Percentiles rank a stretch among this genome's conserved stretches.
phyloP scores from a whole-genome alignment of 148 eudicot species.

The Arbutus unedo region DNA sequence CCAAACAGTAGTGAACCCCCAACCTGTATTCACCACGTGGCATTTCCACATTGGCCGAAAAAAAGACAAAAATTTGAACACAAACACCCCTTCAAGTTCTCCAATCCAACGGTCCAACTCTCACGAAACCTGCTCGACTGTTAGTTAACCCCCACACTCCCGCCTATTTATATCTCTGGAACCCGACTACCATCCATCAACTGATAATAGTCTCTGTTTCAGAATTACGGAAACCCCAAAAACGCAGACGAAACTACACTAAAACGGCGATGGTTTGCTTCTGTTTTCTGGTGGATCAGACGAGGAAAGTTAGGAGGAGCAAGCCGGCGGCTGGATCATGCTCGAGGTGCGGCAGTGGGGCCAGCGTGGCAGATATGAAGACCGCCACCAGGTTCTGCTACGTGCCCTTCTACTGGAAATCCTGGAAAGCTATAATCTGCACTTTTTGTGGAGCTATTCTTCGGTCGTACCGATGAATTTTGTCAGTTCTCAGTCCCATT shows the following conservation, averaged over 20 bases:
- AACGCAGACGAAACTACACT: background rate
- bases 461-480: conserved; percentile 43
- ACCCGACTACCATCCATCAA: background rate
- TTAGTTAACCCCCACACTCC: background rate
- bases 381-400: conserved; percentile 72
- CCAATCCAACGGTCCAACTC: background rate
- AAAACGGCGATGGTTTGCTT: conserved; percentile 56
- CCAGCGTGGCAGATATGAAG: conserved; percentile 85
- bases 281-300: conserved; percentile 79
- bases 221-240: background rate
- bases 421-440: conserved; percentile 76
- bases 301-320: conserved; percentile 47
- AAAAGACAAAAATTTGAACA: too few species aligned
- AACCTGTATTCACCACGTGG: background rate
- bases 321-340: conserved; percentile 83
- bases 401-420: conserved; percentile 71
- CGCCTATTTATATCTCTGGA: background rate
- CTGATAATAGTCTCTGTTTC: background rate
- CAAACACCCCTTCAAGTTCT: background rate
- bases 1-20: background rate
- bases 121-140: background rate
- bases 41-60: background rate
- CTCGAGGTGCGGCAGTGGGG: conserved; percentile 77
- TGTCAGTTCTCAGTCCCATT: too few species aligned
- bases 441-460: conserved; percentile 84